A percentile compares a stretch with the other conserved stretches of the same genome.
These are phyloP conservation scores for Argentina anserina DNA, from an alignment of 306 rosid species.

Conservation along the genomic window DNA sequence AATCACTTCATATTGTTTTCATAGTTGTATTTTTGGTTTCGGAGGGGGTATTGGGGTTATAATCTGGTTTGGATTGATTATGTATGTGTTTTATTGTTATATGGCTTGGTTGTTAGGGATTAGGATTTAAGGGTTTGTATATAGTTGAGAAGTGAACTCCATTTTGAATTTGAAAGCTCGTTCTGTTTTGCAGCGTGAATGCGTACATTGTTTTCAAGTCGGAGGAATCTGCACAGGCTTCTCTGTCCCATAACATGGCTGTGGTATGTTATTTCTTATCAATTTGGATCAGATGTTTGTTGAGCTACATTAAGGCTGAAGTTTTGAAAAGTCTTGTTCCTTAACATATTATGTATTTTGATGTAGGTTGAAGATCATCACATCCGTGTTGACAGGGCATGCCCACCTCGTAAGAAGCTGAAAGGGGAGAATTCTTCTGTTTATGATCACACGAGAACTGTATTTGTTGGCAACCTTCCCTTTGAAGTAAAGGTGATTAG, in stretches of 20 bases:
- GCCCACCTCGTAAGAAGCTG: conserved; percentile 93
- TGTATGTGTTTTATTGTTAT: neutral
- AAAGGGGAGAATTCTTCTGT: conserved; percentile 59
- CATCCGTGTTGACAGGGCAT: conserved; percentile 91
- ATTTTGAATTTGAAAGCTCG: neutral
- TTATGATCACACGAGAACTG: conserved; percentile 82
- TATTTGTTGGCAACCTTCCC: conserved; percentile 94
- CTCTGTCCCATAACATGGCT: conserved; percentile 81
- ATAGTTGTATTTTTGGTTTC: neutral
- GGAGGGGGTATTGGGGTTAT: neutral
- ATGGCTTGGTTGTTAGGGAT: neutral
- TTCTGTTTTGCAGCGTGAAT: conserved; percentile 59
- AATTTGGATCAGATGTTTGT: neutral
- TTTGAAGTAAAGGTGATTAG: conserved; percentile 83
- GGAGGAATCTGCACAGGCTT: conserved; percentile 71
- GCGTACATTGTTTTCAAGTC: conserved; percentile 78
- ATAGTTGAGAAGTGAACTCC: neutral
- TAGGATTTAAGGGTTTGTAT: neutral
- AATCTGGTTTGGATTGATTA: neutral
- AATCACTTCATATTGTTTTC: neutral
- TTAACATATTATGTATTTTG: conserved; percentile 16
- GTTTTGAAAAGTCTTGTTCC: neutral
- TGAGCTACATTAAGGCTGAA: neutral
- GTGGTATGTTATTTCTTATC: conserved; percentile 49
- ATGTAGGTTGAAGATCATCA: conserved; percentile 81